These are phyloP conservation scores for Penicillium coprophilum DNA, from an alignment of 495 filamentous ascomycete species.

Conservation along the genomic window DNA sequence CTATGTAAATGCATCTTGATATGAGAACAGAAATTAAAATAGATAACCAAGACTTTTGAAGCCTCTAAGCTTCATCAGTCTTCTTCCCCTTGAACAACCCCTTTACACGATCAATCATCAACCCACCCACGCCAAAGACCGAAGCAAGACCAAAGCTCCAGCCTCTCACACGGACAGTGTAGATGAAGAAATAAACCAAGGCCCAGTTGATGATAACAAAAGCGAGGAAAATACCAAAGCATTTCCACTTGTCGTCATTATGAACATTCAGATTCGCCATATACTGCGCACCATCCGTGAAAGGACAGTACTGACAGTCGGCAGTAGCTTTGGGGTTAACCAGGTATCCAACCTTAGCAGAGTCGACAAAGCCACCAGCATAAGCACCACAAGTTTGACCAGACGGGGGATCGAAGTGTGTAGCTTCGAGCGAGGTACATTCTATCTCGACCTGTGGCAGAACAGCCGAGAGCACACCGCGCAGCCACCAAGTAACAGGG, in stretches of 20 bases:
- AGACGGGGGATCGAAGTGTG: constrained; percentile 63
- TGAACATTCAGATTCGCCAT: constrained; percentile 65
- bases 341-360: constrained; percentile 55
- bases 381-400: constrained; percentile 64
- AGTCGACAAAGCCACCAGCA: constrained; percentile 51
- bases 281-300: constrained; percentile 63
- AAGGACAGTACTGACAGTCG: constrained; percentile 77
- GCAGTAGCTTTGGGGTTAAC: constrained; percentile 54
- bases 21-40: not conserved
- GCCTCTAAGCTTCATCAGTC: constrained; percentile 16
- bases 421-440: constrained; percentile 60
- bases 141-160: constrained; percentile 71
- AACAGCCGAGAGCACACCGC: constrained; percentile 66
- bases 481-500: constrained; percentile 69
- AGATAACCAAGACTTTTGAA: not conserved
- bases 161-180: constrained; percentile 68
- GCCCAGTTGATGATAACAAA: constrained; percentile 77
- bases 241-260: constrained; percentile 64
- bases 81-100: constrained; percentile 36
- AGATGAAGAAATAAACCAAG: constrained; percentile 84
- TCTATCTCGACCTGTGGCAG: constrained; percentile 54
- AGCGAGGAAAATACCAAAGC: constrained; percentile 76
- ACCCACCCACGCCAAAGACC: constrained; percentile 52
- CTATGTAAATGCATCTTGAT: constrained; percentile 32
- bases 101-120: constrained; percentile 45